These are phyloP conservation scores for Powellomyces hirtus DNA, from an alignment of 192 early-diverging fungal species.

Conservation along the genomic window DNA sequence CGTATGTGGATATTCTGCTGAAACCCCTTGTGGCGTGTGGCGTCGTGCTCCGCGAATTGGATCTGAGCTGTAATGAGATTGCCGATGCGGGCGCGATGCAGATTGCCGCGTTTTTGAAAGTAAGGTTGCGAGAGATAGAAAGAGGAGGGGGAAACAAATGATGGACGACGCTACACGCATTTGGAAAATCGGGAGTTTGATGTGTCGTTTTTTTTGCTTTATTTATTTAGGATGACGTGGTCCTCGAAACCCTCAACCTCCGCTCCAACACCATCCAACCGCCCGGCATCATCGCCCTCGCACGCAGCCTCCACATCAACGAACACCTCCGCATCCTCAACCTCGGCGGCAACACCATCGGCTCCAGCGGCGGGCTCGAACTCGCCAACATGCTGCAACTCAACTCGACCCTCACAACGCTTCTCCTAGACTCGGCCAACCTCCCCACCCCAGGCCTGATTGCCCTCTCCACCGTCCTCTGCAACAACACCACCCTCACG, in stretches of 20 bases:
- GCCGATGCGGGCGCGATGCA: conserved; percentile 40
- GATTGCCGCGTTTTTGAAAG: conserved; percentile 44
- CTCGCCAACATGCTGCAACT: conserved; percentile 47
- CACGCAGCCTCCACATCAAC: conserved; percentile 40
- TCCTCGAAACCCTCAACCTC: conserved; percentile 35
- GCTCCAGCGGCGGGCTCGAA: conserved; percentile 45
- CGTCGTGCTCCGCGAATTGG: conserved; percentile 36
- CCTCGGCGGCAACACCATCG: conserved; percentile 33
- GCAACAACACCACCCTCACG: conserved; percentile 33
- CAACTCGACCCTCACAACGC: conserved; percentile 29
- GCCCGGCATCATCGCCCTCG: conserved; percentile 30
- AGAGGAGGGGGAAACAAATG: no score
- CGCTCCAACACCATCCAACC: conserved; percentile 38
- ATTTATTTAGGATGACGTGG: conserved; percentile 28
- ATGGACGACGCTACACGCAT: neutral
- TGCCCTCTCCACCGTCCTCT: conserved; percentile 44
- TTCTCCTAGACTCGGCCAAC: conserved; percentile 23
- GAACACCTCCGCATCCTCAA: conserved; percentile 31
- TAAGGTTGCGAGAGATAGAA: conserved; percentile 18
- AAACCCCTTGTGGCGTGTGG: conserved; percentile 25
- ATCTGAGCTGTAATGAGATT: conserved; percentile 50
- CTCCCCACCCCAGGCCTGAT: conserved; percentile 37
- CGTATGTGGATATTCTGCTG: conserved; percentile 31
- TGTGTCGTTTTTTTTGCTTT: neutral
- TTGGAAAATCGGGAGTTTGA: neutral